Conservation (phyloP, 495 filamentous ascomycete species). For the Daldinia loculata region DNA sequence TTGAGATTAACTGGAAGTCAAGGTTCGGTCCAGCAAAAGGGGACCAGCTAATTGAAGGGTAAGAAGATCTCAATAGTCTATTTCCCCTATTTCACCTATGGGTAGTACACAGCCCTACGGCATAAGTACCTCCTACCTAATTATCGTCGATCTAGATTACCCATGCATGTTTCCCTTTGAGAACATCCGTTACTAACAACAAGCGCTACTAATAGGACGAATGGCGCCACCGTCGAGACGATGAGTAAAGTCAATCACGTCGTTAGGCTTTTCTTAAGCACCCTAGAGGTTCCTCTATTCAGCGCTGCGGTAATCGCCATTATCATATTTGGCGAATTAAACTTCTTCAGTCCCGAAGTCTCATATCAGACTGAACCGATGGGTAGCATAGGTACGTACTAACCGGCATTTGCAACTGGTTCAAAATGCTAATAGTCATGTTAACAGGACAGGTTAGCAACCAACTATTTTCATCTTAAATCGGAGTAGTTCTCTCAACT, state of each 20-base stretch:
- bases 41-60: conserved; percentile 55
- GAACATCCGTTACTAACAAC: not conserved
- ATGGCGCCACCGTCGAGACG: conserved; percentile 59
- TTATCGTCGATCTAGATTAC: not conserved
- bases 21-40: conserved; percentile 47
- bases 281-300: conserved; percentile 63
- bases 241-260: conserved; percentile 58
- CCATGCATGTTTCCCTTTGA: not conserved
- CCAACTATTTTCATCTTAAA: not conserved
- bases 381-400: conserved; percentile 57
- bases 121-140: too few relatives aligned
- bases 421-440: conserved; percentile 22
- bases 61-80: not conserved
- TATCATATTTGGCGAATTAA: conserved; percentile 64
- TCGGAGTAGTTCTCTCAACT: not conserved
- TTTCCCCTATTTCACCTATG: not conserved
- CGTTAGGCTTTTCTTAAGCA: conserved; percentile 55
- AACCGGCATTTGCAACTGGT: not conserved
- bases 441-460: conserved; percentile 29
- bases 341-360: conserved; percentile 63
- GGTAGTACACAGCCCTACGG: not conserved
- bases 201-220: conserved; percentile 49
- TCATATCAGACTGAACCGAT: conserved; percentile 65
- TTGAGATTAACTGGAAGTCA: conserved; percentile 63
- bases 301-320: conserved; percentile 62